These are phyloP conservation scores for Suillus paluster DNA, from an alignment of 768 basidiomycete genomes.

Conservation along the genomic window DNA sequence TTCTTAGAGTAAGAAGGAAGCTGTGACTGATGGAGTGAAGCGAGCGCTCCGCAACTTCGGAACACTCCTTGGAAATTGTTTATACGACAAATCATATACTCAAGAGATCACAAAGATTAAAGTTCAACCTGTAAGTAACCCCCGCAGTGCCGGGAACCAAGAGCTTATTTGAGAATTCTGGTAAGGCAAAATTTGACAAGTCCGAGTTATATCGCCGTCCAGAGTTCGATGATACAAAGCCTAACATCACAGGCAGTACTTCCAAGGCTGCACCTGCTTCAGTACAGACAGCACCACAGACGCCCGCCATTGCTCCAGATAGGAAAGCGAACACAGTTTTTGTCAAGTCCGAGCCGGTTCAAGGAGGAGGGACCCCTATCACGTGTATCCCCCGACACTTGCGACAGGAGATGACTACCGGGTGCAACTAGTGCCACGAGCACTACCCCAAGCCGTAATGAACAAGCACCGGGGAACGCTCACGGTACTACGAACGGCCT, in stretches of 20 bases:
- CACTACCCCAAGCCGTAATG: conserved; percentile 3
- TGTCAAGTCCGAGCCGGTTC: conserved; percentile 24
- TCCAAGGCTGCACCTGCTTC: conserved; percentile 4
- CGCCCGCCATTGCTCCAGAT: background rate
- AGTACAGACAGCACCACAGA: background rate
- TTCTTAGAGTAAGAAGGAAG: conserved; percentile 95
- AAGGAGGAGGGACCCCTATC: conserved; percentile 22
- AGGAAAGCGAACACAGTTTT: background rate
- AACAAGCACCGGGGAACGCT: background rate
- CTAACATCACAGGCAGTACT: conserved; percentile 18
- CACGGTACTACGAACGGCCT: conserved; percentile 21
- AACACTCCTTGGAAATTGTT: conserved; percentile 92
- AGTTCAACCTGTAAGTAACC: conserved; percentile 69
- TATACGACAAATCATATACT: conserved; percentile 94
- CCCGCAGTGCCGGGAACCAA: background rate
- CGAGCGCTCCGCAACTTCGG: conserved; percentile 91
- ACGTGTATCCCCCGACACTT: conserved; percentile 47
- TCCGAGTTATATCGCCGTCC: conserved; percentile 70
- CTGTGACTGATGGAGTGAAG: conserved; percentile 94
- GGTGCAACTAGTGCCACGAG: conserved; percentile 11
- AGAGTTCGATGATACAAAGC: conserved; percentile 60
- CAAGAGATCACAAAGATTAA: conserved; percentile 88
- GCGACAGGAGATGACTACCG: conserved; percentile 31
- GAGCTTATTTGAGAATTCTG: conserved; percentile 12
- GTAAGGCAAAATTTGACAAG: conserved; percentile 69